These are phyloP conservation scores for Phytopythium delawarense DNA, from an alignment of 352 stramenopile genomes.

Conservation along the genomic window DNA sequence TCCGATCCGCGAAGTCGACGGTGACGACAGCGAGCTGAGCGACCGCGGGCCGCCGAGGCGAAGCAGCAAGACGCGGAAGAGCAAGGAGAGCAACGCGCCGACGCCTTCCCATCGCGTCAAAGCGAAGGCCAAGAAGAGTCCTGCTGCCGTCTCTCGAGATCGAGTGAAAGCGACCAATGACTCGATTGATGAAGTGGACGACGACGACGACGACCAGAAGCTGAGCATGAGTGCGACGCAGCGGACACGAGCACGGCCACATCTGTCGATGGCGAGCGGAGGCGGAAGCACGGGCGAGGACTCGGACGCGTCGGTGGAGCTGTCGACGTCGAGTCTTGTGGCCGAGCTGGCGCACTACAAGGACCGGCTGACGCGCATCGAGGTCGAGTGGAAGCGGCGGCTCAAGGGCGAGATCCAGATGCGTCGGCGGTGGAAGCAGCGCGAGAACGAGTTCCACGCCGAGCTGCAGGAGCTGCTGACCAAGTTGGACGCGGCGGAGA, in stretches of 20 bases:
- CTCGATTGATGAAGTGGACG: too few relatives aligned
- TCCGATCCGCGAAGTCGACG: slow-evolving; percentile 5
- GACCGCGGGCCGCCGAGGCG: slow-evolving; percentile 6
- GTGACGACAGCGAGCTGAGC: slow-evolving; percentile 24
- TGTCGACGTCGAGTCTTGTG: slow-evolving; percentile 23
- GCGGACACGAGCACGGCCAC: not conserved
- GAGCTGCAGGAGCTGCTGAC: slow-evolving; percentile 59
- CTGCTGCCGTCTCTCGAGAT: not conserved
- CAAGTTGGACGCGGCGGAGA: slow-evolving; percentile 44
- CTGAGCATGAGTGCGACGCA: too few relatives aligned
- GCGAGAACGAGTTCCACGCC: slow-evolving; percentile 65
- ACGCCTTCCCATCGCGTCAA: not conserved
- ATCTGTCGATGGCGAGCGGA: slow-evolving; percentile 11
- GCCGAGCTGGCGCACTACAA: slow-evolving; percentile 75
- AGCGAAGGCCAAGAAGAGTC: slow-evolving; percentile 2
- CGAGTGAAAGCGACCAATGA: not conserved
- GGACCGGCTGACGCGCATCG: slow-evolving; percentile 76
- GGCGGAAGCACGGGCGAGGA: slow-evolving; percentile 14
- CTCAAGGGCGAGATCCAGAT: slow-evolving; percentile 74
- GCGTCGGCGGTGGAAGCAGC: slow-evolving; percentile 72
- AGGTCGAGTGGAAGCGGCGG: slow-evolving; percentile 75
- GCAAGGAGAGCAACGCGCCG: slow-evolving; percentile 2
- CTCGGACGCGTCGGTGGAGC: not conserved
- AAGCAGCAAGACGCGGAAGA: slow-evolving; percentile 5
- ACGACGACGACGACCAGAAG: too few relatives aligned